phyloP scores from a whole-genome alignment of 768 basidiomycete genomes.

The Amyloporia xantha region DNA sequence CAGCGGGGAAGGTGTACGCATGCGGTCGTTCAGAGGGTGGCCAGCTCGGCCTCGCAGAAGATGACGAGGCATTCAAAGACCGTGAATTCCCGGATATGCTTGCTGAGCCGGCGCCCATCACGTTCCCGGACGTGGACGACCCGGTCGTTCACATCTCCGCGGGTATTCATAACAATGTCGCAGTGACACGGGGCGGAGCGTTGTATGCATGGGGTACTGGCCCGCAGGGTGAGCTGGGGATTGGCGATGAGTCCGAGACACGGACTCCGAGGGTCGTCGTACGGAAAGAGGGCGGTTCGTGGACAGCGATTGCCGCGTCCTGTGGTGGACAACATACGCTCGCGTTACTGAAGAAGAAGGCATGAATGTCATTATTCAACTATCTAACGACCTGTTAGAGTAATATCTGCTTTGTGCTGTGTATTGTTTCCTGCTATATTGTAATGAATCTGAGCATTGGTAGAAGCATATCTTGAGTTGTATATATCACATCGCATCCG shows the following conservation, averaged over 20 bases:
- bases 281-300: conserved; percentile 63
- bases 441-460: no score
- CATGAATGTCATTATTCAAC: not conserved
- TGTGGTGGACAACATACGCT: conserved; percentile 80
- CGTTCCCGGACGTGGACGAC: conserved; percentile 59
- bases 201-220: conserved; percentile 76
- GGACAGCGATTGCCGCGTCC: conserved; percentile 57
- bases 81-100: conserved; percentile 53
- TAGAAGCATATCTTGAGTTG: no score
- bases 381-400: not conserved
- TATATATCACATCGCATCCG: no score
- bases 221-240: conserved; percentile 68
- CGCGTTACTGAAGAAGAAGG: conserved; percentile 63
- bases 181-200: conserved; percentile 58
- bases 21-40: conserved; percentile 81
- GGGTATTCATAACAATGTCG: conserved; percentile 71
- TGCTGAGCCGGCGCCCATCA: conserved; percentile 54
- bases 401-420: not conserved
- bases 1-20: conserved; percentile 76
- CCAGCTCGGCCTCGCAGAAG: conserved; percentile 73
- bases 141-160: conserved; percentile 58
- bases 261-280: conserved; percentile 62
- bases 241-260: conserved; percentile 47
- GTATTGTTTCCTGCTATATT: not conserved
- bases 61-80: conserved; percentile 60